A percentile compares a stretch with the other conserved stretches of the same genome.
These are phyloP conservation scores for Camelina laxa DNA, from an alignment of 345 rosid genomes.

Conservation along the genomic window DNA sequence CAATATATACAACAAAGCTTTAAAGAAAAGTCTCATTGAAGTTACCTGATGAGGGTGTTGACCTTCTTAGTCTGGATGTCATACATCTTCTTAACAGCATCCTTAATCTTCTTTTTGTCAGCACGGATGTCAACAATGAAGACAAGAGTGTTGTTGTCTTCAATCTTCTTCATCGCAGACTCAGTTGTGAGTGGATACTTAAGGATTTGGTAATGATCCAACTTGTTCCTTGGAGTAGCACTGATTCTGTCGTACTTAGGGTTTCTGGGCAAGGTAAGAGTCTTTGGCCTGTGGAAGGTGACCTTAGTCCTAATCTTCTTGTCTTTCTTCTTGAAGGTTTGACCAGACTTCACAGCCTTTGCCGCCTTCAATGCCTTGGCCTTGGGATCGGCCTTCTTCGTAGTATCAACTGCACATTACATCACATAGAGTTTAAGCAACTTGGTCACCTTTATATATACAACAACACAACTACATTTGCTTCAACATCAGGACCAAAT, in stretches of 20 bases:
- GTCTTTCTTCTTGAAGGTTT: conserved; percentile 73
- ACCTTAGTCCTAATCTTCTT: conserved; percentile 86
- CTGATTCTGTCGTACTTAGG: conserved; percentile 83
- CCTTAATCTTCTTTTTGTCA: conserved; percentile 90
- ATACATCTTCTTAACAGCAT: conserved; percentile 92
- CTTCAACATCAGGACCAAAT: background rate
- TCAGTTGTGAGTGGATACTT: conserved; percentile 94
- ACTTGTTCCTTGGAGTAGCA: conserved; percentile 91
- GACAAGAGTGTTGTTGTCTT: conserved; percentile 92
- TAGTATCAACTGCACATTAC: conserved; percentile 51
- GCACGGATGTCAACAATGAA: conserved; percentile 97
- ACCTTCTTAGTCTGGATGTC: conserved; percentile 95
- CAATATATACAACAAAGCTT: no score
- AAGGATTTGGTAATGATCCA: conserved; percentile 89
- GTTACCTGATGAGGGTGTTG: conserved; percentile 87
- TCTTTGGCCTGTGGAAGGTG: conserved; percentile 92
- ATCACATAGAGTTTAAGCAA: background rate
- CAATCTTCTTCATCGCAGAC: conserved; percentile 94
- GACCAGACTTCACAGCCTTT: conserved; percentile 83
- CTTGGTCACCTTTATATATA: no score
- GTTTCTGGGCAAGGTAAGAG: conserved; percentile 73
- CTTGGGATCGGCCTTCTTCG: conserved; percentile 79
- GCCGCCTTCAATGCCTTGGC: conserved; percentile 91
- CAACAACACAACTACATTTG: background rate
- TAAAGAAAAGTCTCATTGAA: background rate